A percentile compares a stretch with the other conserved stretches of the same genome.
These are phyloP conservation scores for Colletotrichum australisinense DNA, from an alignment of 2,329 filamentous ascomycete species.

Conservation along the genomic window DNA sequence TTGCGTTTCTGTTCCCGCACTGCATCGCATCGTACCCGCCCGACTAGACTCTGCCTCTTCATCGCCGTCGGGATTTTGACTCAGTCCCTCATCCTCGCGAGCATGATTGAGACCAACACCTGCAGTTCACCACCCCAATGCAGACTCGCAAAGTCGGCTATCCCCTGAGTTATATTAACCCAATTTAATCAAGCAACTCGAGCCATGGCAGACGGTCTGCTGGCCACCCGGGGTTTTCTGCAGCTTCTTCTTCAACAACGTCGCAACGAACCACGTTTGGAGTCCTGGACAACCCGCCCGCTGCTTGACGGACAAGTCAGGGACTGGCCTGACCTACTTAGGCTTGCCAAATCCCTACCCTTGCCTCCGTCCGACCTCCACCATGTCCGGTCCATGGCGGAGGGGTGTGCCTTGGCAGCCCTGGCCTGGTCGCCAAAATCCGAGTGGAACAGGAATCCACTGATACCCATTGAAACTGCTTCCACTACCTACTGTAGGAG, in stretches of 20 bases:
- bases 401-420: background rate
- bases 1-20: constrained; percentile 9
- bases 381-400: background rate
- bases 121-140: background rate
- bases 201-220: constrained; percentile 6
- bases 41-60: constrained; percentile 3
- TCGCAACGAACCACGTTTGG: constrained; percentile 18
- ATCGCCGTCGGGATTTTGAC: constrained; percentile 26
- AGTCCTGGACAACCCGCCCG: constrained; percentile 16
- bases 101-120: constrained; percentile 2
- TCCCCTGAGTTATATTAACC: constrained; percentile 32
- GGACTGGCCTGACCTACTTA: constrained; percentile 6
- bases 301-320: constrained; percentile 12
- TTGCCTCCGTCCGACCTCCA: background rate
- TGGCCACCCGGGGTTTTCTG: constrained; percentile 4
- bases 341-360: background rate
- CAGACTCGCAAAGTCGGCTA: background rate
- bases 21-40: constrained; percentile 12
- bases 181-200: constrained; percentile 22
- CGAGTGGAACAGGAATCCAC: constrained; percentile 1
- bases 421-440: constrained; percentile 5
- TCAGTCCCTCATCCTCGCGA: constrained; percentile 2
- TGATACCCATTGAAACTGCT: constrained; percentile 4
- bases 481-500: background rate
- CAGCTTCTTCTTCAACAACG: constrained; percentile 28